Percentiles rank a stretch among this genome's conserved stretches.
These are phyloP conservation scores for Lactifluus volemus DNA, from an alignment of 768 basidiomycete genomes.

Conservation along the genomic window DNA sequence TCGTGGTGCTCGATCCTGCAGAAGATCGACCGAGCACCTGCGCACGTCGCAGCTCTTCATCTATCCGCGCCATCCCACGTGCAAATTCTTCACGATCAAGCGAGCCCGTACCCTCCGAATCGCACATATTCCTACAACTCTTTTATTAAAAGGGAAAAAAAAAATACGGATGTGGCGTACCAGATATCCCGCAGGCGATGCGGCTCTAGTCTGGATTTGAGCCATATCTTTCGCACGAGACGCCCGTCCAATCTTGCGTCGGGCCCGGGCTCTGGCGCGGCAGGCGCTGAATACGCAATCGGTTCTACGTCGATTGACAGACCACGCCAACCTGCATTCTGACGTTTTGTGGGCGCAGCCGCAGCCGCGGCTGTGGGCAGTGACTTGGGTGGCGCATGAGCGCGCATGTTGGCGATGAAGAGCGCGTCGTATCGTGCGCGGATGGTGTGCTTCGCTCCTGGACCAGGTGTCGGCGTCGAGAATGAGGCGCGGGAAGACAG, in stretches of 20 bases:
- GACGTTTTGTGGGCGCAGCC: constrained; percentile 34
- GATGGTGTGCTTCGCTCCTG: constrained; percentile 19
- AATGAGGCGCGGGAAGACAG: constrained; percentile 22
- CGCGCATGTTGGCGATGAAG: constrained; percentile 22
- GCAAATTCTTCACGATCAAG: constrained; percentile 56
- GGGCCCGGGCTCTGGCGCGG: constrained; percentile 27
- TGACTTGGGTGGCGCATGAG: constrained; percentile 16
- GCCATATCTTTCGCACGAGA: constrained; percentile 53
- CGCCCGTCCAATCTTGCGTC: constrained; percentile 44
- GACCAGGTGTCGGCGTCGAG: not conserved
- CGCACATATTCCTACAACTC: constrained; percentile 53
- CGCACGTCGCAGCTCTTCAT: constrained; percentile 59
- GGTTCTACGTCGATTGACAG: constrained; percentile 54
- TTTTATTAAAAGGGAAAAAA: not conserved
- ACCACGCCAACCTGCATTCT: constrained; percentile 63
- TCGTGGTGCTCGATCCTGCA: not conserved
- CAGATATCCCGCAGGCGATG: constrained; percentile 50
- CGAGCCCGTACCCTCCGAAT: constrained; percentile 40
- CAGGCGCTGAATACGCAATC: constrained; percentile 23
- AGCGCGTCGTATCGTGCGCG: constrained; percentile 26
- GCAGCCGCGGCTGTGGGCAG: constrained; percentile 33
- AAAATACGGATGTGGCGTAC: constrained; percentile 30
- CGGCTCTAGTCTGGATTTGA: constrained; percentile 42
- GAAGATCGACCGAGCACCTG: constrained; percentile 25
- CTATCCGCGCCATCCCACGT: constrained; percentile 72